Evolutionary conservation across 2,329 filamentous ascomycete species (phyloP).

Genomic region (Tolypocladium inflatum): DNA sequence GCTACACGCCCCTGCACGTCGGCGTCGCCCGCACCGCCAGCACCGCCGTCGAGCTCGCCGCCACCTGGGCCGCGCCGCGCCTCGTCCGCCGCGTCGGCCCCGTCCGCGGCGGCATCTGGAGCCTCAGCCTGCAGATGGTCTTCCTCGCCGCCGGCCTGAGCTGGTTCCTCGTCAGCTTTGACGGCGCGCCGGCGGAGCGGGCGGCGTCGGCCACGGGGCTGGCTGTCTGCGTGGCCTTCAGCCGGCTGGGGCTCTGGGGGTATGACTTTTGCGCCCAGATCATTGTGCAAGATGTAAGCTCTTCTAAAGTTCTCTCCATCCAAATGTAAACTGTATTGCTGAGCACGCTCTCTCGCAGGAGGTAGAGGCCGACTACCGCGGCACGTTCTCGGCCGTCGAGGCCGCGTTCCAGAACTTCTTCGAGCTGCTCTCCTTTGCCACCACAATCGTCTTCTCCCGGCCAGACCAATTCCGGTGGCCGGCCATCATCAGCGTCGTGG

Average conservation of each 20-base stretch:
- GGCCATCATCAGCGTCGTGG: constrained; percentile 44
- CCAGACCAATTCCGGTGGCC: constrained; percentile 59
- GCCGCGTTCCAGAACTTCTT: constrained; percentile 60
- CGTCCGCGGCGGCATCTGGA: constrained; percentile 62
- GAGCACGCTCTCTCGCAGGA: constrained; percentile 26
- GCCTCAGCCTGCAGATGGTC: constrained; percentile 55
- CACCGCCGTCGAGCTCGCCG: constrained; percentile 46
- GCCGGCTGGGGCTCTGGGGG: constrained; percentile 51
- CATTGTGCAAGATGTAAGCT: constrained; percentile 49
- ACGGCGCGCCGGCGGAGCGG: constrained; percentile 14
- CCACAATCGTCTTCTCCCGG: constrained; percentile 53
- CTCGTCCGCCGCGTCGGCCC: constrained; percentile 45
- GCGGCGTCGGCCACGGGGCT: constrained; percentile 36
- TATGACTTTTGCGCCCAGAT: constrained; percentile 52
- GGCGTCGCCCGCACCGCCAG: constrained; percentile 43
- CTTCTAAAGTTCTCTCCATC: too few relatives aligned
- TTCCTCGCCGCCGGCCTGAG: constrained; percentile 34
- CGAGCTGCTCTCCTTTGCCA: constrained; percentile 56
- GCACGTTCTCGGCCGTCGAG: constrained; percentile 60
- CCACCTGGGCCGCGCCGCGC: constrained; percentile 50
- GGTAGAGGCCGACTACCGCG: constrained; percentile 46
- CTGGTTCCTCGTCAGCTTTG: background rate
- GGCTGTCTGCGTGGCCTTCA: constrained; percentile 40
- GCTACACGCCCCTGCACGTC: constrained; percentile 41
- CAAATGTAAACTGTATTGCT: too few relatives aligned